Conservation (phyloP, 306 rosid genomes). For the Pyrus communis region DNA sequence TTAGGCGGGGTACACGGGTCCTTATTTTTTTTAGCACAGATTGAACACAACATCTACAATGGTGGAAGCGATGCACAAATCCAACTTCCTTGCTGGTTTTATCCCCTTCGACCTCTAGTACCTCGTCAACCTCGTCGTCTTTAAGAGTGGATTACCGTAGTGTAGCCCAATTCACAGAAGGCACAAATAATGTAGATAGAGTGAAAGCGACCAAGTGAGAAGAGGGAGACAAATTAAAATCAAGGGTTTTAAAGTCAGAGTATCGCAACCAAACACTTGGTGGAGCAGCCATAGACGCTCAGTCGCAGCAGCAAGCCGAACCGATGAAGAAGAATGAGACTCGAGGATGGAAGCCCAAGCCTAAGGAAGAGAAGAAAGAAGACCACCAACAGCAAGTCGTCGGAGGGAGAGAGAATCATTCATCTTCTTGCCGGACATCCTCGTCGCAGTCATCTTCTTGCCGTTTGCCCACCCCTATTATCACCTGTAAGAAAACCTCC, state of each 20-base stretch:
- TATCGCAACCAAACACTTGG: not conserved
- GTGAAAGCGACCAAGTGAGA: not conserved
- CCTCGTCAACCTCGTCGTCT: too few species aligned
- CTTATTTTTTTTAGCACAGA: too few species aligned
- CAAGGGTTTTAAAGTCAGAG: not conserved
- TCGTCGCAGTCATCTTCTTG: too few species aligned
- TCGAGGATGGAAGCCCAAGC: constrained; percentile 73
- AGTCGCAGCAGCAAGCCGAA: not conserved
- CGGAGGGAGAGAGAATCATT: too few species aligned
- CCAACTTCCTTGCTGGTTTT: too few species aligned
- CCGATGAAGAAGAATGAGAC: constrained; percentile 71
- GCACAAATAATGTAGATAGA: not conserved
- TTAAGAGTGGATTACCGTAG: not conserved
- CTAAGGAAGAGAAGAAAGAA: constrained; percentile 67
- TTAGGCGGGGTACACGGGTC: too few species aligned
- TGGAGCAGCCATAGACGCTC: constrained; percentile 34
- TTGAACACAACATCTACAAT: accelerated
- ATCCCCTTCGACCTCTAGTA: too few species aligned
- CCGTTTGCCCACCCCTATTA: not conserved
- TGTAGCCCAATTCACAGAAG: not conserved
- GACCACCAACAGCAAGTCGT: constrained; percentile 14
- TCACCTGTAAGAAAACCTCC: constrained; percentile 38
- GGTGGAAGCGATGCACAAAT: accelerated
- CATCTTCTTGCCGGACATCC: too few species aligned
- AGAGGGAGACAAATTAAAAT: not conserved